A percentile compares a stretch with the other conserved stretches of the same genome.
Evolutionary conservation across 2,329 filamentous ascomycete genomes (phyloP).

Genomic region (Cercospora sp.): DNA sequence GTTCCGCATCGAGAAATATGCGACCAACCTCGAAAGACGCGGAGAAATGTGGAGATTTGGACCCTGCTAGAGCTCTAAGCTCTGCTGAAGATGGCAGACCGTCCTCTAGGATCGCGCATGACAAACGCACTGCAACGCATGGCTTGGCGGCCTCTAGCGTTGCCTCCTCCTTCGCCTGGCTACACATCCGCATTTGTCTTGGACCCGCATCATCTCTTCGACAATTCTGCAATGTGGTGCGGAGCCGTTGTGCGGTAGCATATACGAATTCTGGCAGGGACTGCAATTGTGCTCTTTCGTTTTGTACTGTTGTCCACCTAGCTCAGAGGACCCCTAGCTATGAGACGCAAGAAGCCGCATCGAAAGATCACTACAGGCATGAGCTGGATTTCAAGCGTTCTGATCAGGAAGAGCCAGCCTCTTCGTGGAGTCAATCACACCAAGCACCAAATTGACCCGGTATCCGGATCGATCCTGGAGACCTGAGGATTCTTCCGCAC

Average conservation of each 20-base stretch:
- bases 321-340: not conserved
- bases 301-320: not conserved
- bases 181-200: not conserved
- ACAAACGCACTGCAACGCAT: not conserved
- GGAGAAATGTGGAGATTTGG: not conserved
- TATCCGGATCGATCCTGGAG: not conserved
- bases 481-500: not conserved
- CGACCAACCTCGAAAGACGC: not conserved
- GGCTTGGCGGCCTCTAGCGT: not conserved
- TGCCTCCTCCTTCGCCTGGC: not conserved
- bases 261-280: not conserved
- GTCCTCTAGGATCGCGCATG: not conserved
- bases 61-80: not conserved
- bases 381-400: not conserved
- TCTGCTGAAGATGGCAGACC: not conserved
- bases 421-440: not conserved
- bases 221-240: not conserved
- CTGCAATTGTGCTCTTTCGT: not conserved
- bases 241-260: not conserved
- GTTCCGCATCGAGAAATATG: slow-evolving; percentile 8
- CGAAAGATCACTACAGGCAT: not conserved
- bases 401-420: not conserved
- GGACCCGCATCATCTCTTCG: not conserved
- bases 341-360: not conserved
- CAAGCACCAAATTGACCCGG: not conserved